Evolutionary conservation across 768 basidiomycete species (phyloP), one percentile per base, ranked within the genome.

Genomic region (Collybia mongolica): DNA sequence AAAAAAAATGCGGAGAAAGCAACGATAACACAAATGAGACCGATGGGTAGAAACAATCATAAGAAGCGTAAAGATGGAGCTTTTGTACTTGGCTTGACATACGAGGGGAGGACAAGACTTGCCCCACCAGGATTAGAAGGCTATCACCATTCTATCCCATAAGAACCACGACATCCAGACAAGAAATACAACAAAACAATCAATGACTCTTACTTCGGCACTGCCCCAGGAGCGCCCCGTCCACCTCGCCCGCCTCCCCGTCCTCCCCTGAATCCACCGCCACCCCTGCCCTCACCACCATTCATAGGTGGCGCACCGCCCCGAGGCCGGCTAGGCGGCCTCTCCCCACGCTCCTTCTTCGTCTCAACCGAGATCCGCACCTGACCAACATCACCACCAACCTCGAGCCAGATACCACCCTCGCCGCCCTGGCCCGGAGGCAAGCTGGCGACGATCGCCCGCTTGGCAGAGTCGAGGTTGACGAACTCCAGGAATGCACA

Each of bases 401-500:
- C 75, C 42, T 89, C 88, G 45, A 96, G 67, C 63, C 81, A 84
- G 54, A 98, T 78, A 12, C 94, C 95, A 48, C 93, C 94, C 55
- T 95, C 92, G 32, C 94, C 95, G 51, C 94, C 94, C 56, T 85
- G 83, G 36, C 61, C 52, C 24, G 70, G 65, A 1, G 84, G 79
- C 43, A 97, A 66, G 29, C 83, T 87, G 2, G 88, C 77, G 22
- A 80, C 70, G 63, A 99, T 96, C 2, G 96, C 96, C 39, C 84
- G 81, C 59, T 83, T 79, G n/a, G 96, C 96, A 32, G 82, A 71
- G 1, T 95, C 93, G 51, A 95, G 66, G 1, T 72, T 71, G 19
- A 62, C 65, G 73, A 95, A 98, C 68, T 98, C 96, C 60, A 97
- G 75, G 81, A 98, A 98, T 0, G 94, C 95, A 62, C 95, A 98